Evolutionary conservation across 371 early-diverging fungal genomes (phyloP), one percentile per base, ranked within the genome.

Genomic region (Amoeboaphelidium occidentale): DNA sequence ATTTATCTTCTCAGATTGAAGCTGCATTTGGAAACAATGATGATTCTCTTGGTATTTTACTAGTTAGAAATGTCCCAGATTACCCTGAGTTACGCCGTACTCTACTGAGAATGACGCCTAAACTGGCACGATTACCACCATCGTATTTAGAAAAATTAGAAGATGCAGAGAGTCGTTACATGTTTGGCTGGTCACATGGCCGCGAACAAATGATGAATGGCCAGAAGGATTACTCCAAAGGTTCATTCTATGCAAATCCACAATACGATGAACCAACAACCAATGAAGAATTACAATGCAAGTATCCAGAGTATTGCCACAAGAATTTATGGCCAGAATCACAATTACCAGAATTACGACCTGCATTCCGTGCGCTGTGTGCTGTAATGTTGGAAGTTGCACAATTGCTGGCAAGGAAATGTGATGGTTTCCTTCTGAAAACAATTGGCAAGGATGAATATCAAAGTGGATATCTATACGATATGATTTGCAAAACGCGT

Each of bases 131-230:
- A 13, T 54, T 76, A 43, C 68, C 72, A 6, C 58, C 62, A 21
- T 58, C 60, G 2, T 58, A 46, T 48, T 60, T 63, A 60, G 51
- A 58, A 24, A 49, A 53, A 22, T 55, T 63, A 27, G 69, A 62
- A 3, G 64, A 74, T 54, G 53, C 60, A 0, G 62, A 47, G 25
- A 65, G 66, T 45, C 50, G 62, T 12, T 76, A 68, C 49, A 55
- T 53, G 23, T 69, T 72, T 55, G 76, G 76, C 6, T 72, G 73
- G 73, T 61, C 59, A 26, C 71, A 69, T 57, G 76, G 76, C 44
- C 68, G 66, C 45, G 76, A 76, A 51, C 50, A 64, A 23, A 70
- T 76, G 65, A 71, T 73, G 42, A 65, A 67, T 23, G 41, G 42
- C 28, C 12, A 6, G 43, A 1, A 47, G 61, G 63, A 64, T 43